Evolutionary conservation across 2,329 filamentous ascomycete species (phyloP).

Genomic region (Botrytis galanthina): DNA sequence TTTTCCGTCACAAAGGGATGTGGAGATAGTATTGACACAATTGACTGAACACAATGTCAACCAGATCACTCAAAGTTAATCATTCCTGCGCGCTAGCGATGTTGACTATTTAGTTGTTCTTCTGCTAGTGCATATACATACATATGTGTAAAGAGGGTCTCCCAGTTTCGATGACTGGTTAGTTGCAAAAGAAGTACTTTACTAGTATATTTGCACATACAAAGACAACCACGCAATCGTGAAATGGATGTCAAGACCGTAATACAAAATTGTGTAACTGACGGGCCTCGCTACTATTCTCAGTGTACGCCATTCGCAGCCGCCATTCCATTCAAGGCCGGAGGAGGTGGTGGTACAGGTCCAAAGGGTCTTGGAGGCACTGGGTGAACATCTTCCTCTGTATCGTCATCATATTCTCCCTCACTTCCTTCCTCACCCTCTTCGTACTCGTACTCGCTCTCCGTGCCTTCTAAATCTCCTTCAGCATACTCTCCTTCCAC

Average conservation of each 20-base stretch:
- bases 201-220: background rate
- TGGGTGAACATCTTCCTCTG: slow-evolving; percentile 38
- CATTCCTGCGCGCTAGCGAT: background rate
- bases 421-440: slow-evolving; percentile 50
- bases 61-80: background rate
- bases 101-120: slow-evolving; percentile 12
- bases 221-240: background rate
- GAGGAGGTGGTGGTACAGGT: slow-evolving; percentile 37
- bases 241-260: background rate
- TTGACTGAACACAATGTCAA: background rate
- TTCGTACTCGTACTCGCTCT: slow-evolving; percentile 64
- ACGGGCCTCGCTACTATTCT: slow-evolving; percentile 4
- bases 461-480: slow-evolving; percentile 52
- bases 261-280: slow-evolving; percentile 19
- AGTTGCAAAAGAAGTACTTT: background rate
- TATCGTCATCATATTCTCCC: slow-evolving; percentile 48
- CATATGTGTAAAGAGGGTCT: slow-evolving; percentile 5
- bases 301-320: slow-evolving; percentile 19
- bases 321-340: slow-evolving; percentile 30
- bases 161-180: background rate
- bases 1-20: background rate
- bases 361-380: slow-evolving; percentile 37
- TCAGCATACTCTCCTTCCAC: slow-evolving; percentile 60
- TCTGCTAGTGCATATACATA: slow-evolving; percentile 22
- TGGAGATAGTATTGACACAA: background rate